These are phyloP conservation scores for Coelastrella sp. DNA, from an alignment of 139 green algal species.

Conservation along the genomic window DNA sequence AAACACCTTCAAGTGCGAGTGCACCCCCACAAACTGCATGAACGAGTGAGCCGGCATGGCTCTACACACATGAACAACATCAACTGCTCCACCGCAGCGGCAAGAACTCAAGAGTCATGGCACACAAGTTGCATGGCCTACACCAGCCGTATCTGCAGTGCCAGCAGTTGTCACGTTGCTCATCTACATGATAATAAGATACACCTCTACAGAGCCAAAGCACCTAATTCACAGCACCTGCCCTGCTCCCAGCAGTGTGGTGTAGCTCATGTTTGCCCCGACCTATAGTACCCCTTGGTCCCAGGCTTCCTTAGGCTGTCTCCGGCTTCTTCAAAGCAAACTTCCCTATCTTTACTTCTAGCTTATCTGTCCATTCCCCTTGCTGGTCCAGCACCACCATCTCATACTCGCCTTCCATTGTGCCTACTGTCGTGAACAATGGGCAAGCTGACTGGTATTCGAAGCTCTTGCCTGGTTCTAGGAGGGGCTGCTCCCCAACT, in stretches of 20 bases:
- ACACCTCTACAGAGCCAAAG: not conserved
- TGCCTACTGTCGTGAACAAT: constrained; percentile 71
- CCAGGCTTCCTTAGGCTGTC: not conserved
- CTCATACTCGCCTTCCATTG: constrained; percentile 80
- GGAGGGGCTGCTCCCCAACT: constrained; percentile 83
- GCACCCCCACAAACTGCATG: too few species aligned
- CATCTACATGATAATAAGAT: not conserved
- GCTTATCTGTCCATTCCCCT: constrained; percentile 50
- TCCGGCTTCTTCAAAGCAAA: constrained; percentile 42
- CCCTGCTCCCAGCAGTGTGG: not conserved
- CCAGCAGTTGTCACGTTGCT: not conserved
- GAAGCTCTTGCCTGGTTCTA: constrained; percentile 76
- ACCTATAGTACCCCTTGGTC: not conserved
- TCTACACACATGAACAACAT: too few species aligned
- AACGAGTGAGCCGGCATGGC: too few species aligned
- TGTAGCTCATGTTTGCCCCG: not conserved
- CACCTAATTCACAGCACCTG: not conserved
- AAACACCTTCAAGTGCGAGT: too few species aligned
- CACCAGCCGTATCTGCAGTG: not conserved
- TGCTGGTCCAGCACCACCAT: constrained; percentile 55
- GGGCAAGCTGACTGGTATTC: constrained; percentile 79
- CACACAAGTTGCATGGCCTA: too few species aligned
- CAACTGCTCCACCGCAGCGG: too few species aligned
- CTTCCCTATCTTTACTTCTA: constrained; percentile 53
- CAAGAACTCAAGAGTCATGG: too few species aligned